Conservation (phyloP, 1,139 yeast genomes). For the Lizanozyma gosingica region DNA sequence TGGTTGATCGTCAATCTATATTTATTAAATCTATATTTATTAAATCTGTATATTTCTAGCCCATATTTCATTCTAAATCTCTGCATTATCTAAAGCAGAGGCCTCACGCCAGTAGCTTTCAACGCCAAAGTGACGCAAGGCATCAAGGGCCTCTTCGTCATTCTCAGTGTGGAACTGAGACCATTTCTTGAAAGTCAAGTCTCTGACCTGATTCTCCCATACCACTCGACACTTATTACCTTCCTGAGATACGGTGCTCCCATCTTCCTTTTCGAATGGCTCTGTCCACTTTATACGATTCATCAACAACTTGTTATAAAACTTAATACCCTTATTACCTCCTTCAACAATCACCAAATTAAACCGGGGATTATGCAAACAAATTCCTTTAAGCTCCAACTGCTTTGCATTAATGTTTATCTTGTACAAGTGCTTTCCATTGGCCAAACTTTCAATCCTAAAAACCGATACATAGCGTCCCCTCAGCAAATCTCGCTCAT, state of each 20-base stretch:
- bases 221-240: slow-evolving; percentile 44
- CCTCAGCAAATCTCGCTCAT: slow-evolving; percentile 28
- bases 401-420: slow-evolving; percentile 77
- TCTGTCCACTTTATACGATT: slow-evolving; percentile 62
- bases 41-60: background rate
- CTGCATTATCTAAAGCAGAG: slow-evolving; percentile 2
- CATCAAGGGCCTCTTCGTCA: slow-evolving; percentile 47
- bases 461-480: slow-evolving; percentile 59
- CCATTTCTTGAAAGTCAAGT: slow-evolving; percentile 55
- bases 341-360: slow-evolving; percentile 70
- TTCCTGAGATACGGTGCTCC: slow-evolving; percentile 2
- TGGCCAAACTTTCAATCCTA: slow-evolving; percentile 41
- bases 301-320: slow-evolving; percentile 53
- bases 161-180: slow-evolving; percentile 38
- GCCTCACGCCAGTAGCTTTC: slow-evolving; percentile 59
- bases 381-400: slow-evolving; percentile 53
- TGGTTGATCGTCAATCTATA: background rate
- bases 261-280: slow-evolving; percentile 8
- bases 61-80: background rate
- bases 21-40: background rate
- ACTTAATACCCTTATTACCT: slow-evolving; percentile 47
- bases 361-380: slow-evolving; percentile 32
- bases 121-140: slow-evolving; percentile 40
- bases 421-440: slow-evolving; percentile 64
- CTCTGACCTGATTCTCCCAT: slow-evolving; percentile 71